A percentile compares a stretch with the other conserved stretches of the same genome.
Evolutionary conservation across 2,329 filamentous ascomycete genomes (phyloP).

Genomic region (Colletotrichum abscissum): DNA sequence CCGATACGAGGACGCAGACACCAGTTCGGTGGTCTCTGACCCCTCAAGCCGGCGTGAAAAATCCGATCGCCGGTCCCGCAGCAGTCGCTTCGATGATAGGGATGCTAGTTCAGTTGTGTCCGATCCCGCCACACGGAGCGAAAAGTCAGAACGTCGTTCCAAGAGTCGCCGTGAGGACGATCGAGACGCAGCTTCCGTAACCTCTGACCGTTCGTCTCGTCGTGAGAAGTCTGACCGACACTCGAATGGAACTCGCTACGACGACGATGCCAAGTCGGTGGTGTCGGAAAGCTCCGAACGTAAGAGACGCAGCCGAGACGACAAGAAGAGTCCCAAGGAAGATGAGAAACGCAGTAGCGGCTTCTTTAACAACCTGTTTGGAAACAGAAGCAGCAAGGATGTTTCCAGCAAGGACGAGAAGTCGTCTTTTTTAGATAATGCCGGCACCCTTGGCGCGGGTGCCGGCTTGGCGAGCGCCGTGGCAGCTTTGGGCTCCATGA

Average conservation of each 20-base stretch:
- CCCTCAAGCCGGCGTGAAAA: slow-evolving; percentile 27
- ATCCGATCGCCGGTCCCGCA: not conserved
- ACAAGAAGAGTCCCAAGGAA: slow-evolving; percentile 50
- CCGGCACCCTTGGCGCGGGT: slow-evolving; percentile 77
- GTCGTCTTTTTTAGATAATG: slow-evolving; percentile 78
- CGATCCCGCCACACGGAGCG: slow-evolving; percentile 48
- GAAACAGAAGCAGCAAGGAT: slow-evolving; percentile 50
- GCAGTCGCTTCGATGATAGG: slow-evolving; percentile 48
- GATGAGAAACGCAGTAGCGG: slow-evolving; percentile 53
- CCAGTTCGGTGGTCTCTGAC: slow-evolving; percentile 54
- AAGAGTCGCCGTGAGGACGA: slow-evolving; percentile 47
- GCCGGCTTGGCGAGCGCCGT: slow-evolving; percentile 69
- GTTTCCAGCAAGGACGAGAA: slow-evolving; percentile 46
- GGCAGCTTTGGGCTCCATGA: slow-evolving; percentile 52
- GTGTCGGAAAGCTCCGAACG: slow-evolving; percentile 43
- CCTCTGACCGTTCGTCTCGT: slow-evolving; percentile 55
- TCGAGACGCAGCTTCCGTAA: slow-evolving; percentile 60
- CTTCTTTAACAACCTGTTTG: slow-evolving; percentile 62
- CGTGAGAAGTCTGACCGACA: slow-evolving; percentile 48
- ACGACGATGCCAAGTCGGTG: slow-evolving; percentile 59
- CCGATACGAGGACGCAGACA: slow-evolving; percentile 56
- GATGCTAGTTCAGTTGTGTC: slow-evolving; percentile 62
- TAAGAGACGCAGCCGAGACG: slow-evolving; percentile 46
- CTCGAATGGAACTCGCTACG: slow-evolving; percentile 49
- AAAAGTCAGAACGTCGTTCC: slow-evolving; percentile 48